phyloP scores from a whole-genome alignment of 2,329 filamentous ascomycete species.

The Penicillium sp. region DNA sequence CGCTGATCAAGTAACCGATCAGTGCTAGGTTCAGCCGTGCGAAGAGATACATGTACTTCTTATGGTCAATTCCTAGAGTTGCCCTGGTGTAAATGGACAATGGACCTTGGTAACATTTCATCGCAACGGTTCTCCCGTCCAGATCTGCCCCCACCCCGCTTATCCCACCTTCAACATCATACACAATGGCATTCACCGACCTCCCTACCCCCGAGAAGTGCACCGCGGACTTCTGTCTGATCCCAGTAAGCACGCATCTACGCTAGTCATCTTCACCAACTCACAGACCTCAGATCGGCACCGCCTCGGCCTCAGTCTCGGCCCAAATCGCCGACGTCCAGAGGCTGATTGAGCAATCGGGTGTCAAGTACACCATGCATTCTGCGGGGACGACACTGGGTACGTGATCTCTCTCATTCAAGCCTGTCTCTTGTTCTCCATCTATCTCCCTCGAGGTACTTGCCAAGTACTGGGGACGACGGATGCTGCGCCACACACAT shows the following conservation, averaged over 20 bases:
- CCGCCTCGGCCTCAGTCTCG: conserved; percentile 70
- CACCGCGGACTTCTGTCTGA: conserved; percentile 87
- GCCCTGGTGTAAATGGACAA: no score
- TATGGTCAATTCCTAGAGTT: no score
- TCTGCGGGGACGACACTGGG: conserved; percentile 90
- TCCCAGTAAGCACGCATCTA: conserved; percentile 59
- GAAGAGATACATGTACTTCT: no score
- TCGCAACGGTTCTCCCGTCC: neutral
- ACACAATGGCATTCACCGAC: conserved; percentile 22
- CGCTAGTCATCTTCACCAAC: neutral
- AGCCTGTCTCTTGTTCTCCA: neutral
- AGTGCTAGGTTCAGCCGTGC: neutral
- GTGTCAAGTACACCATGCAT: conserved; percentile 84
- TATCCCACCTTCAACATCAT: neutral
- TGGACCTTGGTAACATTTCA: neutral
- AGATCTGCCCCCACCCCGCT: conserved; percentile 1
- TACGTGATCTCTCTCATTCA: conserved; percentile 44
- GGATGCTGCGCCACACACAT: neutral
- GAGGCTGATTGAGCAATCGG: conserved; percentile 74
- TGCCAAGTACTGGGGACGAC: neutral
- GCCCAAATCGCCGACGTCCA: conserved; percentile 87
- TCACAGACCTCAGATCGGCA: conserved; percentile 64
- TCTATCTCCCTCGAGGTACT: neutral
- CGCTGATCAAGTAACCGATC: neutral
- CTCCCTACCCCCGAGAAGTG: conserved; percentile 67